Percentiles rank a stretch among this genome's conserved stretches.
phyloP scores from a whole-genome alignment of 2,329 filamentous ascomycete species.

The Metarhizium sp. region DNA sequence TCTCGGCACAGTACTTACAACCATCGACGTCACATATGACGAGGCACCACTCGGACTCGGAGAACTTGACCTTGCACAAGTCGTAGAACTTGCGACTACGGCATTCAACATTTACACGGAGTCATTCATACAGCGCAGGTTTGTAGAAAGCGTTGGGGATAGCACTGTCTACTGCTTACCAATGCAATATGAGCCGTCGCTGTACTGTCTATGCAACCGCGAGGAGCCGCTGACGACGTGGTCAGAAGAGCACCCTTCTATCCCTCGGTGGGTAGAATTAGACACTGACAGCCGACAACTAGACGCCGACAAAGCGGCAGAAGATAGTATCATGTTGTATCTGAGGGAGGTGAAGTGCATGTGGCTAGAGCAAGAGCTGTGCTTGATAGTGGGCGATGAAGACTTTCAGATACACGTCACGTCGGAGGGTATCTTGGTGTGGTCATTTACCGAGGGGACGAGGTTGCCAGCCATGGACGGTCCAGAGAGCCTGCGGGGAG shows the following conservation, averaged over 20 bases:
- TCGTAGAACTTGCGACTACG: constrained; percentile 1
- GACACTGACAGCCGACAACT: not conserved
- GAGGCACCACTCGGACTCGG: no score
- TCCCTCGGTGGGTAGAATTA: not conserved
- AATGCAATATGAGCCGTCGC: not conserved
- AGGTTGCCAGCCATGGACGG: not conserved
- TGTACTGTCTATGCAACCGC: not conserved
- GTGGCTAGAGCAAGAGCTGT: no score
- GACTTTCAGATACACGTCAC: constrained; percentile 3
- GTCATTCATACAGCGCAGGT: constrained; percentile 2
- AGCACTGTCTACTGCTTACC: not conserved
- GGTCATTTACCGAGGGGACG: not conserved
- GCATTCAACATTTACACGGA: constrained; percentile 5
- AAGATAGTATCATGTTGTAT: not conserved
- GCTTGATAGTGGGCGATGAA: not conserved
- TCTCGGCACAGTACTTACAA: not conserved
- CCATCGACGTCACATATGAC: not conserved
- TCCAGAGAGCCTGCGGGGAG: not conserved
- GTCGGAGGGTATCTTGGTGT: not conserved
- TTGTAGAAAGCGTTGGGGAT: not conserved
- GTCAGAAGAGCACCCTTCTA: not conserved
- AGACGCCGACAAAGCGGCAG: not conserved
- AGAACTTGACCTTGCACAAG: not conserved
- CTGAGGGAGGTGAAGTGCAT: not conserved
- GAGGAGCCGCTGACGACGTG: constrained; percentile 1